Evolutionary conservation across 176 grass and related monocot genomes (phyloP).

Genomic region (Eremochloa ophiuroides): DNA sequence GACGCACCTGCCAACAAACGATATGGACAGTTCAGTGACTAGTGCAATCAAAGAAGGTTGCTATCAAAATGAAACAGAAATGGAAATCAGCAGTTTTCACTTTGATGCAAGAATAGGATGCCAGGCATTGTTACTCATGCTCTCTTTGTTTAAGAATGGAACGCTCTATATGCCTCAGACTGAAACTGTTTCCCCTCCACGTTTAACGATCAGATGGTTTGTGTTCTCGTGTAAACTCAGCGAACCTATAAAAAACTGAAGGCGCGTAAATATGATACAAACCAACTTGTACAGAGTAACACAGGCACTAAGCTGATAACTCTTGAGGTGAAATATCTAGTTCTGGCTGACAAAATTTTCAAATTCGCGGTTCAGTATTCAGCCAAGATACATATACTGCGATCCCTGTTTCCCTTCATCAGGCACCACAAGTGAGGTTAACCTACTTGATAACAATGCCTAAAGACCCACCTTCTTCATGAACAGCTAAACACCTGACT

Average conservation of each 20-base stretch:
- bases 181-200: background rate
- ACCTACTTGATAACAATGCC: background rate
- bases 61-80: background rate
- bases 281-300: background rate
- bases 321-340: background rate
- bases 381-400: too few species aligned
- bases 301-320: background rate
- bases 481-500: conserved; percentile 4
- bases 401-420: background rate
- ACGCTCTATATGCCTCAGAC: background rate
- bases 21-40: background rate
- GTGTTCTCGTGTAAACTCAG: background rate
- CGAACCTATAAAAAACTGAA: background rate
- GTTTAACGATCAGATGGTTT: background rate
- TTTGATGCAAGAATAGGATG: background rate
- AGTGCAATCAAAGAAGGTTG: background rate
- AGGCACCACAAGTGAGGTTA: background rate
- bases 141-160: background rate
- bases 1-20: conserved; percentile 35
- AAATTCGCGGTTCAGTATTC: background rate
- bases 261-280: background rate
- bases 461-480: background rate
- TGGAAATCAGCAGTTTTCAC: background rate
- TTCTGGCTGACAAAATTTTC: background rate
- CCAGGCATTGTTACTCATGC: background rate